Evolutionary conservation across 352 stramenopile species (phyloP), one percentile per base, ranked within the genome.

Genomic region (Pythium periplocum): DNA sequence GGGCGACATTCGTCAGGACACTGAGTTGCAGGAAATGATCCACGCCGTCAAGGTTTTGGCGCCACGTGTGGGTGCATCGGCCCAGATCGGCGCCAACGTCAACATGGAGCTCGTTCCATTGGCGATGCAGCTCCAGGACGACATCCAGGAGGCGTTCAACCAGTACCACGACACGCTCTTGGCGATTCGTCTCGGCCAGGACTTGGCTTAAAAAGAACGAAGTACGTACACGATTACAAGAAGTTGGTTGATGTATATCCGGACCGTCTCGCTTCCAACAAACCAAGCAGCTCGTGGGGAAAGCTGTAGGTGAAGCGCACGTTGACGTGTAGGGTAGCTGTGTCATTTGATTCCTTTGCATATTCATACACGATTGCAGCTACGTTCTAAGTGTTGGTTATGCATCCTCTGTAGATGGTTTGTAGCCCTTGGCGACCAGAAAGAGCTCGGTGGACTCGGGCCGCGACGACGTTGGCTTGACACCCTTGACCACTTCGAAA

Each of bases 91-190:
- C 53, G 81, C 71, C 30, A 88, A 92, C 42, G 85, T 93, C 44
- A 93, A 95, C 68, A 78, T 95, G 40, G 85, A 95, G 66, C 70
- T 95, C 12, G 85, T 95, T 45, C 85, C 83, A 39, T 64, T 95
- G 49, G 85, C 83, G 36, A 93, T 95, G 85, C 85, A 95, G 66
- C 72, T 95, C 48, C 85, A 95, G 57, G 85, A 95, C 62, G 83
- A 95, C 64, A 95, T 95, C 60, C 80, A 93, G 59, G 83, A 95
- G 43, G 85, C 85, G 44, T 93, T 95, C 68, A 93, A 87, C 70
- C 85, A 95, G 79, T 95, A 95, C 78, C 88, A 93, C 71, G 85
- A 95, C 66, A 93, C 85, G 61, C 51, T 95, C 44, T 55, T 95
- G 63, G 85, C 85, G 34, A 75, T 95, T 34, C 79, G 83, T 46